Base-by-base conservation (phyloP, 345 rosid genomes). In the Rhodamnia argentea region DNA sequence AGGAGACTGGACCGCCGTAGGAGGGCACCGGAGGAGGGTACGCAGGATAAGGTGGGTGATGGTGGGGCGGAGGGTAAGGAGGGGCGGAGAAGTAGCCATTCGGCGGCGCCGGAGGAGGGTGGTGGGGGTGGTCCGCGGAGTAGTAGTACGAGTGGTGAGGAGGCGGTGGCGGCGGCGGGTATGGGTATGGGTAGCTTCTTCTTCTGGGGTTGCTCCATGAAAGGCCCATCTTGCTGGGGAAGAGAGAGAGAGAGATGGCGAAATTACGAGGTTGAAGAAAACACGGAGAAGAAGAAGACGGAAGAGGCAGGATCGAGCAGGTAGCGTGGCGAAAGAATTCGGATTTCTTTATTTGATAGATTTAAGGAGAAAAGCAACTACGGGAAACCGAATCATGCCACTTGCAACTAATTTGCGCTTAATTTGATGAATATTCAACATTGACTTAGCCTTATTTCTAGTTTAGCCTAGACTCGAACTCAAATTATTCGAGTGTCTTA, bases 181-280 rank as follows among this genome's bases (percentile, higher is more conserved):
- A 88, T 50, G 85, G 83, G 51, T 85, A 86, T 18, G 84, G 24
- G 84, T 92, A 76, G 86, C 83, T 90, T 89, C 99, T 92, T 85
- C 99, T 91, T 40, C 98, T 53, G 75, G 59, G 87, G 86, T 85
- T 94, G 92, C 94, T 94, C 89, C 90, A 94, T 59, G 98, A 94
- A 90, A 93, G 90, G 26, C 99, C 98, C 99, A 94, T 96, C 62
- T 85, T 57, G 24, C 40, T 15, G 29, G 42, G 42, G 42, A 32
- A 9, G 56, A 24, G 74, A 70, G 47, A 52, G n/a, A 27, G 52
- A 24, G 44, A 26, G 51, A 42, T 23, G 55, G 59, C 10, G 78
- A 64, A 18, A 58, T 14, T 44, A 70, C 23, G 40, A 4, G 29
- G 52, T 10, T 14, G 82, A 26, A 42, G 52, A 32, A 32, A 59